Evolutionary conservation across 768 basidiomycete species (phyloP).

Genomic region (Lactifluus pinguis): DNA sequence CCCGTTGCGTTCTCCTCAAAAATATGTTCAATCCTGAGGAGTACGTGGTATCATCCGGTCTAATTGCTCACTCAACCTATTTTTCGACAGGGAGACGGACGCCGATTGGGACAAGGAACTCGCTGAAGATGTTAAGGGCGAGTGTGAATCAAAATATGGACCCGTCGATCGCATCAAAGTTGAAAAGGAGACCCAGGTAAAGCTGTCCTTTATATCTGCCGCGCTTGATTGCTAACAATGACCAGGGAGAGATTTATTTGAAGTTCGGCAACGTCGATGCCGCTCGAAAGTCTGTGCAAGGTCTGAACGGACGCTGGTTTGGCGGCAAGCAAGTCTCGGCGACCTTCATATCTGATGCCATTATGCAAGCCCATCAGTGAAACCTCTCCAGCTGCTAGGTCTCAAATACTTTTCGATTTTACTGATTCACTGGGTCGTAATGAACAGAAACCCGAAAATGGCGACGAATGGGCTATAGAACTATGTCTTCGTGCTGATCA

Average conservation of each 20-base stretch:
- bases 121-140: conserved; percentile 90
- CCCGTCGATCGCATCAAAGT: conserved; percentile 81
- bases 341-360: conserved; percentile 83
- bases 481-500: conserved; percentile 21
- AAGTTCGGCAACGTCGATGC: conserved; percentile 76
- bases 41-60: conserved; percentile 36
- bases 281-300: conserved; percentile 78
- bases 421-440: conserved; percentile 19
- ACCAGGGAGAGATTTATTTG: conserved; percentile 93
- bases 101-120: conserved; percentile 95
- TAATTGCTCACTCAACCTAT: not conserved
- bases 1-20: conserved; percentile 80
- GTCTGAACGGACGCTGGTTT: conserved; percentile 95
- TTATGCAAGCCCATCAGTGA: conserved; percentile 87
- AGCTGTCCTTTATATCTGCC: conserved; percentile 19
- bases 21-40: conserved; percentile 99
- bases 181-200: conserved; percentile 86
- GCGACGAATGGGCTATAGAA: conserved; percentile 14
- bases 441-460: conserved; percentile 13
- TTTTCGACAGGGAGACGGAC: conserved; percentile 71
- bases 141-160: conserved; percentile 90
- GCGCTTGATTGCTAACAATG: not conserved
- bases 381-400: conserved; percentile 13
- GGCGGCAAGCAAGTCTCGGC: conserved; percentile 86
- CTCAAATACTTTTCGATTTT: conserved; percentile 10